Evolutionary conservation across 2,329 filamentous ascomycete genomes (phyloP).

Genomic region (Endoconidiophora polonica): DNA sequence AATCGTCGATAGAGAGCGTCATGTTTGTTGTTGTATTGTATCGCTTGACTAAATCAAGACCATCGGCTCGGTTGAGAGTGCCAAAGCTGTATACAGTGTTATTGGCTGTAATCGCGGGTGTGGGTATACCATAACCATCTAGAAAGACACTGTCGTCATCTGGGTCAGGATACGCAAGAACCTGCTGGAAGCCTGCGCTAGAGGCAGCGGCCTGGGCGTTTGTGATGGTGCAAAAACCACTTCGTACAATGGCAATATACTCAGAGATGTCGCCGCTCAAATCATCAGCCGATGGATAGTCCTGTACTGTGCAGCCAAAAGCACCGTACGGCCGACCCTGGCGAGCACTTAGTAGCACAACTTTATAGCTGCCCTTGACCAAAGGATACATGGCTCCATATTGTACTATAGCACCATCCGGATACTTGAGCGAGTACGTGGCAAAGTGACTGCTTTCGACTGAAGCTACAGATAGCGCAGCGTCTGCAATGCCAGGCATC

Average conservation of each 20-base stretch:
- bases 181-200: conserved; percentile 8
- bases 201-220: conserved; percentile 4
- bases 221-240: conserved; percentile 6
- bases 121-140: conserved; percentile 9
- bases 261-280: conserved; percentile 4
- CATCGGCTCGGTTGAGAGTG: conserved; percentile 4
- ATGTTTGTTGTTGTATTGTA: neutral
- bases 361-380: conserved; percentile 7
- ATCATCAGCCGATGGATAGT: neutral
- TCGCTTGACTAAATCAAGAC: neutral
- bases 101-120: conserved; percentile 6
- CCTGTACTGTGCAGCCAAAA: neutral
- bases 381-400: conserved; percentile 12
- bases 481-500: conserved; percentile 14
- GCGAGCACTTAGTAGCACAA: neutral
- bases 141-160: conserved; percentile 9
- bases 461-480: conserved; percentile 20
- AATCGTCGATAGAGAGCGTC: neutral
- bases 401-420: conserved; percentile 5
- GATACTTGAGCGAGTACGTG: conserved; percentile 5
- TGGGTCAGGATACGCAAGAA: conserved; percentile 12
- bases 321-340: neutral
- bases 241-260: neutral
- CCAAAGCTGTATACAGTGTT: conserved; percentile 10
- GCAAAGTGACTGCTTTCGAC: conserved; percentile 13